A percentile compares a stretch with the other conserved stretches of the same genome.
Evolutionary conservation across 163 green algal species (phyloP).

Genomic region (Trebouxia gelatinosa): DNA sequence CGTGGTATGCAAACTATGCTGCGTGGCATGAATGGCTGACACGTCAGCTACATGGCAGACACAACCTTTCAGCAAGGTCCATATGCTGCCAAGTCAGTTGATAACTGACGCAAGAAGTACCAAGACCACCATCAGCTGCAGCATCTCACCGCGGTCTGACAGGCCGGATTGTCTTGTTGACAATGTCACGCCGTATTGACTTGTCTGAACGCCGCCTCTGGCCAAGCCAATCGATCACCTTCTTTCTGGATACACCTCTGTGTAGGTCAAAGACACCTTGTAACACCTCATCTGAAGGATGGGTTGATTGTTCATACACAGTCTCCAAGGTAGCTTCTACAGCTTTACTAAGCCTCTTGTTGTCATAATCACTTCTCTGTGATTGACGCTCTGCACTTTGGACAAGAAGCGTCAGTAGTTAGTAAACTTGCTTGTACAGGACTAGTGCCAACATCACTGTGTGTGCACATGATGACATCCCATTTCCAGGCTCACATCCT

Average conservation of each 20-base stretch:
- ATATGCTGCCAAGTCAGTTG: neutral
- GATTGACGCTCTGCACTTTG: neutral
- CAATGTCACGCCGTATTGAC: neutral
- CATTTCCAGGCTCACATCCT: neutral
- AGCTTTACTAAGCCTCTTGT: slow-evolving; percentile 6
- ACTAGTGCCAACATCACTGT: neutral
- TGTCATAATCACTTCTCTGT: slow-evolving; percentile 10
- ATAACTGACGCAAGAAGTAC: neutral
- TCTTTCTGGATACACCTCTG: neutral
- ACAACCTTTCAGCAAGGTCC: neutral
- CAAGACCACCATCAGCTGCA: neutral
- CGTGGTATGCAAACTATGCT: too few species aligned
- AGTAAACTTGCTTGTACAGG: neutral
- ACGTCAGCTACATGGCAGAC: too few species aligned
- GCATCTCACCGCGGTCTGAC: too few species aligned
- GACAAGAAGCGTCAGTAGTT: neutral
- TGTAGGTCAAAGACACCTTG: slow-evolving; percentile 7
- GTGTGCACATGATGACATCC: neutral
- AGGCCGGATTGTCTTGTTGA: too few species aligned
- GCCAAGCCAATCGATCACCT: slow-evolving; percentile 17
- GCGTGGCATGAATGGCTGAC: too few species aligned
- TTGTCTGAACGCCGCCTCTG: neutral
- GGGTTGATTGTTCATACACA: slow-evolving; percentile 4
- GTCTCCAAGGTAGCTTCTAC: slow-evolving; percentile 14
- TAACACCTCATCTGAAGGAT: slow-evolving; percentile 9